A percentile compares a stretch with the other conserved stretches of the same genome.
These are phyloP conservation scores for Graphilbum fragrans DNA, from an alignment of 2,329 filamentous ascomycete species.

Conservation along the genomic window DNA sequence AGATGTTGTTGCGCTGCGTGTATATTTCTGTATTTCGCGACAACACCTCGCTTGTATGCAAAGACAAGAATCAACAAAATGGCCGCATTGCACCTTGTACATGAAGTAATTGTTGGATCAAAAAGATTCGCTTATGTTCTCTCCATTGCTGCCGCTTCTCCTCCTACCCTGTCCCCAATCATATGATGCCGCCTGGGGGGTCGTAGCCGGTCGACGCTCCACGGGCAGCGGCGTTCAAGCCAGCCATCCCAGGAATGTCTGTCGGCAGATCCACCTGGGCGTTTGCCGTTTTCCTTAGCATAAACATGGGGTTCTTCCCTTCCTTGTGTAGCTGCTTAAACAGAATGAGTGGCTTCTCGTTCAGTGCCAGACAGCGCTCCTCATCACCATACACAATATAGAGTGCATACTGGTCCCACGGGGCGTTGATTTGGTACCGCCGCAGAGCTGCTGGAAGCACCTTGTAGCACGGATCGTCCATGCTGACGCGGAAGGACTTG, in stretches of 20 bases:
- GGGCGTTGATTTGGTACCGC: constrained; percentile 96
- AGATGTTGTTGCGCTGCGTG: too few relatives aligned
- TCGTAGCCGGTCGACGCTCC: constrained; percentile 38
- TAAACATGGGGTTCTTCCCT: constrained; percentile 98
- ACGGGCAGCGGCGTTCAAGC: constrained; percentile 30
- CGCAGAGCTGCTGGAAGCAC: constrained; percentile 90
- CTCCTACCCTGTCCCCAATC: not conserved
- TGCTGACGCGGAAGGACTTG: constrained; percentile 95
- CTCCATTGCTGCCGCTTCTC: not conserved
- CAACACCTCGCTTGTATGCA: too few relatives aligned
- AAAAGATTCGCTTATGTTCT: not conserved
- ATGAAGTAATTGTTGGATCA: too few relatives aligned
- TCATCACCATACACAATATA: constrained; percentile 99
- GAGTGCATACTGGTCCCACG: constrained; percentile 92
- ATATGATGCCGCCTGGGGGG: constrained; percentile 50
- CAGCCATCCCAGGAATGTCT: constrained; percentile 41
- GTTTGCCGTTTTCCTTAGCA: constrained; percentile 63
- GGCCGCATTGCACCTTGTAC: too few relatives aligned
- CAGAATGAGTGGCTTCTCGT: constrained; percentile 87
- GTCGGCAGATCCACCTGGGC: constrained; percentile 30
- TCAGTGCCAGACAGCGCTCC: constrained; percentile 80
- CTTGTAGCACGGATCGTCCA: constrained; percentile 97
- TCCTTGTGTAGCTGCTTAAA: constrained; percentile 98
- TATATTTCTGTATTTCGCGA: too few relatives aligned
- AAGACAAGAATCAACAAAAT: too few relatives aligned